A percentile compares a stretch with the other conserved stretches of the same genome.
Conservation (phyloP, 495 filamentous ascomycete species). For the Tuber magnatum region DNA sequence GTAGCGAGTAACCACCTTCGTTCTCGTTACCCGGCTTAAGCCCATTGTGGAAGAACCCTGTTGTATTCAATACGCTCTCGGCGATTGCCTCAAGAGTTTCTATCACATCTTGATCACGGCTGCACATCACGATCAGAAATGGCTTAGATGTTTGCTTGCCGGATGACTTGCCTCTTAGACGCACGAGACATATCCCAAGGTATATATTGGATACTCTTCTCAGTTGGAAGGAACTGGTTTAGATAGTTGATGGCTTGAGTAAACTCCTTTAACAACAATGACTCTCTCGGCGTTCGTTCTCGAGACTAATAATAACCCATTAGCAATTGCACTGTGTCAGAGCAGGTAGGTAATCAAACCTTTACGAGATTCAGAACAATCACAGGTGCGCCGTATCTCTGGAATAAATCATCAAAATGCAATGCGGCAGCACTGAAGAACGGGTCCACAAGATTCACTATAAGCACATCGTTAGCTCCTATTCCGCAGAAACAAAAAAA, state of each 20-base stretch:
- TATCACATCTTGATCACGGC: constrained; percentile 93
- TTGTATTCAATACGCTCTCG: constrained; percentile 72
- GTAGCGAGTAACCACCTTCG: constrained; percentile 58
- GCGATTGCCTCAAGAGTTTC: constrained; percentile 81
- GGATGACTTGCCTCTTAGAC: constrained; percentile 55
- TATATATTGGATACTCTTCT: constrained; percentile 81
- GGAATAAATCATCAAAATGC: constrained; percentile 93
- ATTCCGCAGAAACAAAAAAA: neutral
- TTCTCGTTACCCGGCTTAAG: constrained; percentile 43
- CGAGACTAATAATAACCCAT: constrained; percentile 46
- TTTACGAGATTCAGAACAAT: constrained; percentile 95
- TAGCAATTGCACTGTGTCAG: neutral
- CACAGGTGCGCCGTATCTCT: constrained; percentile 83
- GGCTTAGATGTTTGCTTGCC: neutral
- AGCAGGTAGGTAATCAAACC: constrained; percentile 33
- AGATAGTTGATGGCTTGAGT: constrained; percentile 83
- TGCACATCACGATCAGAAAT: constrained; percentile 30
- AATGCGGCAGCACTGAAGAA: constrained; percentile 94
- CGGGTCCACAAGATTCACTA: constrained; percentile 80
- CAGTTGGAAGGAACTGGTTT: constrained; percentile 82
- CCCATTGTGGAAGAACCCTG: constrained; percentile 92
- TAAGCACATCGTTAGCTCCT: constrained; percentile 8
- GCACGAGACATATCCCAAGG: constrained; percentile 98
- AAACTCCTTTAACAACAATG: constrained; percentile 81
- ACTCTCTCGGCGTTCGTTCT: constrained; percentile 86